Evolutionary conservation across 2,329 filamentous ascomycete genomes (phyloP), one percentile per base, ranked within the genome.

Genomic region (Purpureocillium takamizusanense): DNA sequence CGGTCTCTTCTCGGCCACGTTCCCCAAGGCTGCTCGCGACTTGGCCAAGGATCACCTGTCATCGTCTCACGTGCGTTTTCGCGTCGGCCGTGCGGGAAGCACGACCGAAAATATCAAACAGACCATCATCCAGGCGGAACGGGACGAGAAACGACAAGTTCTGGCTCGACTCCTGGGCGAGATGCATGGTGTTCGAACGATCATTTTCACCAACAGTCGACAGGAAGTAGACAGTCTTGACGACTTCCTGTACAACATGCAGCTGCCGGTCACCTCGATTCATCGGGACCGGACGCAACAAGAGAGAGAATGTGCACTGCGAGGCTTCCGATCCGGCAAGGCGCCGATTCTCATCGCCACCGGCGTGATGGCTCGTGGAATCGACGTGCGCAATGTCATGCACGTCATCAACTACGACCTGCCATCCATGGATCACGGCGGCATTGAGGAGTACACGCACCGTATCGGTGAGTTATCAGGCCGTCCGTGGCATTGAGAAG

Each of bases 331-430:
- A 15, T 68, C 66, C 15, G 90, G 85, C 2, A 74, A 72, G 25
- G 71, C 74, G 9, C 89, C 90, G 0, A 84, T 98, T 39, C 61
- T 98, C 41, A 76, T 97, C 42, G 80, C 90, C 10, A 97, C 90
- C 16, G 86, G 86, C 35, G 76, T 98, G 37, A 81, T 83, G 37
- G 85, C 87, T 53, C 87, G 92, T 50, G 92, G 92, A 7, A 80
- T 95, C 27, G 89, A 97, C 50, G 82, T 95, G 28, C 77, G 77
- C 41, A 87, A 92, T 47, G 82, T 97, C 6, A 78, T 81, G 67
- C 87, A 95, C 46, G 84, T 98, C 43, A 82, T 98, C 71, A 97
- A 98, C 63, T 97, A 81, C 50, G 89, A 97, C 44, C 67, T 97
- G 2, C 90, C 90, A 0, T 78, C 71, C 5, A 63, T 70, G 32